Evolutionary conservation across 306 rosid genomes (phyloP).

Genomic region (Crotalaria pallida): DNA sequence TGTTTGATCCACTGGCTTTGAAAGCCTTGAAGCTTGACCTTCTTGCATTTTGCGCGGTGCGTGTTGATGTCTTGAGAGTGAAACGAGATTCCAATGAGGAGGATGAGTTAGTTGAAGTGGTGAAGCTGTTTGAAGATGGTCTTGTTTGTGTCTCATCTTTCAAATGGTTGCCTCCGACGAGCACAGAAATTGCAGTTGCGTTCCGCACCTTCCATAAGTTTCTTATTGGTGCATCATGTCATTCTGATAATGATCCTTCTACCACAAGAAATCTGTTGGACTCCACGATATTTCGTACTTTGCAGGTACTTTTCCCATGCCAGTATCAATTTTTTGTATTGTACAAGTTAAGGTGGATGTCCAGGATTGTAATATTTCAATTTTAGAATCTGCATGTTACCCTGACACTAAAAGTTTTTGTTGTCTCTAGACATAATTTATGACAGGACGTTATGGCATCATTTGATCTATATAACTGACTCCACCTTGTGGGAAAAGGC

Average conservation of each 20-base stretch:
- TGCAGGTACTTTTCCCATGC: conserved; percentile 45
- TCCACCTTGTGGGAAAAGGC: no score
- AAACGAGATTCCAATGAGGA: conserved; percentile 31
- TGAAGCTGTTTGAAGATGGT: conserved; percentile 69
- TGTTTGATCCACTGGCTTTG: conserved; percentile 87
- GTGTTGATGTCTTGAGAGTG: conserved; percentile 24
- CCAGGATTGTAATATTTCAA: background rate
- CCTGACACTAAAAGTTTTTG: background rate
- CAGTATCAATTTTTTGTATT: background rate
- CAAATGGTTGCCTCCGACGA: conserved; percentile 82
- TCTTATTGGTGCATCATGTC: conserved; percentile 72
- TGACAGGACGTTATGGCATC: no score
- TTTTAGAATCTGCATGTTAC: conserved; percentile 6
- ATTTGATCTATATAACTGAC: no score
- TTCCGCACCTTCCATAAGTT: conserved; percentile 73
- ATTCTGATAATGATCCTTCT: conserved; percentile 57
- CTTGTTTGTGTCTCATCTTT: conserved; percentile 77
- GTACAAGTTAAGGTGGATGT: background rate
- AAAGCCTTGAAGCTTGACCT: conserved; percentile 90
- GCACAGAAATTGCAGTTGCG: conserved; percentile 74
- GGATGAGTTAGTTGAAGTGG: conserved; percentile 30
- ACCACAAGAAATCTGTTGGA: conserved; percentile 56
- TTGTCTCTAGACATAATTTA: no score
- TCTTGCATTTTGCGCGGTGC: conserved; percentile 57
- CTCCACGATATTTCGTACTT: conserved; percentile 48